Percentiles rank a stretch among this genome's conserved stretches.
Evolutionary conservation across 2,329 filamentous ascomycete species (phyloP).

Genomic region (Stachybotrys echinatus): DNA sequence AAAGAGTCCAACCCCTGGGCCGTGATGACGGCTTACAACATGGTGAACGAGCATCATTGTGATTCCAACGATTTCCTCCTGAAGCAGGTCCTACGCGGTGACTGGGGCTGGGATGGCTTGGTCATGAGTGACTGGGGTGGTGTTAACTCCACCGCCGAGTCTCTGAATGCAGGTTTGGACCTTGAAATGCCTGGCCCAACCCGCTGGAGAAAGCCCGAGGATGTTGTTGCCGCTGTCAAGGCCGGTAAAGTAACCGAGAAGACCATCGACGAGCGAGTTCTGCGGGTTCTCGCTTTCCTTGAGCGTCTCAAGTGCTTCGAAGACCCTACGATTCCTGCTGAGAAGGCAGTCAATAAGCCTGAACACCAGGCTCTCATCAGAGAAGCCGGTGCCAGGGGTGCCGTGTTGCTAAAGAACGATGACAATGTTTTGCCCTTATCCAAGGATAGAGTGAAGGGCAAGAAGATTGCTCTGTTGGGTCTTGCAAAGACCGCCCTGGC

Average conservation of each 20-base stretch:
- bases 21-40: slow-evolving; percentile 26
- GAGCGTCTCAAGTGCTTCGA: slow-evolving; percentile 22
- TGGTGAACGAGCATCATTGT: slow-evolving; percentile 34
- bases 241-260: slow-evolving; percentile 20
- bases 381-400: slow-evolving; percentile 40
- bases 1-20: slow-evolving; percentile 34
- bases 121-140: slow-evolving; percentile 34
- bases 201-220: slow-evolving; percentile 18
- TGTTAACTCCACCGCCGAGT: slow-evolving; percentile 23
- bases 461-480: slow-evolving; percentile 26
- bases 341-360: slow-evolving; percentile 22
- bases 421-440: slow-evolving; percentile 51
- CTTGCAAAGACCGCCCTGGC: slow-evolving; percentile 26
- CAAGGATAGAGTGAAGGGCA: slow-evolving; percentile 21
- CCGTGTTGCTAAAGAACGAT: slow-evolving; percentile 61
- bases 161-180: slow-evolving; percentile 24
- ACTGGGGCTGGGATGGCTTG: slow-evolving; percentile 35
- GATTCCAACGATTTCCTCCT: slow-evolving; percentile 19
- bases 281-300: slow-evolving; percentile 20
- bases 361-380: slow-evolving; percentile 23
- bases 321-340: slow-evolving; percentile 18
- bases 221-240: slow-evolving; percentile 23
- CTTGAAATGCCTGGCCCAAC: slow-evolving; percentile 33
- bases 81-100: slow-evolving; percentile 31
- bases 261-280: slow-evolving; percentile 21